These are phyloP conservation scores for Lepiota subincarnata DNA, from an alignment of 768 basidiomycete species.

Conservation along the genomic window DNA sequence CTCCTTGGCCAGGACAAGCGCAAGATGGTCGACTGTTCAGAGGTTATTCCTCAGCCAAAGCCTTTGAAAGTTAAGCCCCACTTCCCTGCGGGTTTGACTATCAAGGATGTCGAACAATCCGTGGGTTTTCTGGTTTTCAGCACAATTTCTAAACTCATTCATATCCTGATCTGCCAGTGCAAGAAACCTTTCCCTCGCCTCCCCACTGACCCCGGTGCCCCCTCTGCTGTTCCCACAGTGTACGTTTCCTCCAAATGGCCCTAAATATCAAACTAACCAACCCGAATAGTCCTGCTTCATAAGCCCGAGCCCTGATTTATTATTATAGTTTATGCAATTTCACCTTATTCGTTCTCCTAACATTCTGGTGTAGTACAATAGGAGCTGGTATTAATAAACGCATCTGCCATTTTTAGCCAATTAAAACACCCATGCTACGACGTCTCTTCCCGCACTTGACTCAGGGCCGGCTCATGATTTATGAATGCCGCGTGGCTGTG, in stretches of 20 bases:
- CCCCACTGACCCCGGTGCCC: too few species aligned
- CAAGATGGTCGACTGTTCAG: slow-evolving; percentile 39
- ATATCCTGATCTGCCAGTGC: background rate
- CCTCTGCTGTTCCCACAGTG: too few species aligned
- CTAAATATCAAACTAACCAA: too few species aligned
- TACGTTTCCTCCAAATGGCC: too few species aligned
- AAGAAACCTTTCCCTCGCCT: slow-evolving; percentile 2
- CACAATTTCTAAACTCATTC: too few species aligned
- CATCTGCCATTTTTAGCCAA: too few species aligned
- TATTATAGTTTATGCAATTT: background rate
- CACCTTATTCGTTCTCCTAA: background rate
- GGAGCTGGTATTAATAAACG: background rate
- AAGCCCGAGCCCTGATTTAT: background rate
- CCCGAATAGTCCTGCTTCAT: too few species aligned
- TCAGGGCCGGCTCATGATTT: too few species aligned
- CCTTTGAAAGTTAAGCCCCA: background rate
- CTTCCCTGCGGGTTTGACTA: slow-evolving; percentile 5
- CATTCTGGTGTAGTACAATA: background rate
- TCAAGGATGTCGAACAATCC: background rate
- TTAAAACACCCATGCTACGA: too few species aligned
- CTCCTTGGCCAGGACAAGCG: slow-evolving; percentile 36
- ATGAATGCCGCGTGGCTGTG: too few species aligned
- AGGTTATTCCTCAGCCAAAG: slow-evolving; percentile 35
- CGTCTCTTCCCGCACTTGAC: too few species aligned
- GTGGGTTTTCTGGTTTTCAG: slow-evolving; percentile 1